Evolutionary conservation across 148 eudicot genomes (phyloP).

Genomic region (Vaccinium myrtillus): DNA sequence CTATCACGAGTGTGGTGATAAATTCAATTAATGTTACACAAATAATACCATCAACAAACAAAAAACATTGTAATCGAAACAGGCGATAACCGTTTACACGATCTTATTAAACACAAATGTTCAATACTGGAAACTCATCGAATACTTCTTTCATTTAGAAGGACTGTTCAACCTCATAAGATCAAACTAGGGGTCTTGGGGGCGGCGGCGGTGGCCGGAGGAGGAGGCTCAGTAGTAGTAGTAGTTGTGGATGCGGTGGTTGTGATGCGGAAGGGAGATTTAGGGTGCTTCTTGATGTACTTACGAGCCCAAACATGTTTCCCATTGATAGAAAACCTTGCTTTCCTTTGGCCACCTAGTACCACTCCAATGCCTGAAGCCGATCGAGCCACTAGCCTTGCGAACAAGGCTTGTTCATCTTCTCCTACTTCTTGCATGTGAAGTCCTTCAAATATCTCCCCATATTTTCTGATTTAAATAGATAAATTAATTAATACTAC

Average conservation of each 20-base stretch:
- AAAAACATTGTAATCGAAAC: too few species aligned
- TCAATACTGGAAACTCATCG: too few species aligned
- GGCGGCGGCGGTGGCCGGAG: too few species aligned
- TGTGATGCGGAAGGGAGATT: not conserved
- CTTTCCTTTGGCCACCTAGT: not conserved
- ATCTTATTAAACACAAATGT: too few species aligned
- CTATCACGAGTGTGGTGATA: too few species aligned
- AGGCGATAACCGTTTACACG: too few species aligned
- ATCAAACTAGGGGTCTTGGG: too few species aligned
- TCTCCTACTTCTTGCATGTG: not conserved
- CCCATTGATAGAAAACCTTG: not conserved
- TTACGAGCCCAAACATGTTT: slow-evolving; percentile 7
- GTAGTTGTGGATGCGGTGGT: not conserved
- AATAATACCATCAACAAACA: too few species aligned
- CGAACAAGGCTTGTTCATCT: not conserved
- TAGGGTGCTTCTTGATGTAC: not conserved
- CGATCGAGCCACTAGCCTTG: not conserved
- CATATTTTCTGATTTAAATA: not conserved
- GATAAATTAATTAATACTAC: too few species aligned
- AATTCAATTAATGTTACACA: too few species aligned
- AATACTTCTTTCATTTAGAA: too few species aligned
- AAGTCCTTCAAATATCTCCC: not conserved
- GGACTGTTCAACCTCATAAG: too few species aligned
- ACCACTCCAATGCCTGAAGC: not conserved
- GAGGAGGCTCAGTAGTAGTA: not conserved